Percentiles rank a stretch among this genome's conserved stretches.
Evolutionary conservation across 2,329 filamentous ascomycete genomes (phyloP).

Genomic region (Aspergillus ustus): DNA sequence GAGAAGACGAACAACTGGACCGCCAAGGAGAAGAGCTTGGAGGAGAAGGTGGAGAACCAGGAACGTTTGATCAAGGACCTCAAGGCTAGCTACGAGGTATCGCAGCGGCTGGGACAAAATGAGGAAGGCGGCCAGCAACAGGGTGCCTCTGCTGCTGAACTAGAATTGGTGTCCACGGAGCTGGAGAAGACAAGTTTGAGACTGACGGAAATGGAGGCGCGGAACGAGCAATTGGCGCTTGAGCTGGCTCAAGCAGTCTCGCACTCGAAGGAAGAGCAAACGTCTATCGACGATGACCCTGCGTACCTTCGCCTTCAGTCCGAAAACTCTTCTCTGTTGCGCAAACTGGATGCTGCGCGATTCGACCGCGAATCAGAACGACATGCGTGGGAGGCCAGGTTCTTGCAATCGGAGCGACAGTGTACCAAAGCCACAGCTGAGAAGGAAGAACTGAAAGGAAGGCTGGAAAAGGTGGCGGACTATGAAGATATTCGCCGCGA

Average conservation of each 20-base stretch:
- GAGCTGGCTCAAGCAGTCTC: conserved; percentile 90
- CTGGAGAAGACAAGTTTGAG: conserved; percentile 86
- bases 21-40: conserved; percentile 85
- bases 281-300: conserved; percentile 83
- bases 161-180: conserved; percentile 91
- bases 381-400: conserved; percentile 73
- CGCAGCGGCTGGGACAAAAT: conserved; percentile 79
- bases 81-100: conserved; percentile 96
- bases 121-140: conserved; percentile 68
- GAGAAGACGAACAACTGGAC: conserved; percentile 98
- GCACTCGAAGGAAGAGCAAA: conserved; percentile 63
- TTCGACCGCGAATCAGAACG: conserved; percentile 84
- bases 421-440: conserved; percentile 75
- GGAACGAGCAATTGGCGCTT: conserved; percentile 89
- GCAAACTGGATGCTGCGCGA: conserved; percentile 81
- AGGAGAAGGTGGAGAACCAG: conserved; percentile 94
- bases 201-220: conserved; percentile 86
- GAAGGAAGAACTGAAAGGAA: conserved; percentile 76
- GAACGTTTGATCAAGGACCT: conserved; percentile 90
- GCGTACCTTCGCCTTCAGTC: conserved; percentile 84
- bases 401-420: conserved; percentile 81
- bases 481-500: conserved; percentile 97
- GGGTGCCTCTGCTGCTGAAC: conserved; percentile 80
- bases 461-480: conserved; percentile 87
- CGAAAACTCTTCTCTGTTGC: conserved; percentile 88